Percentiles rank a stretch among this genome's conserved stretches.
These are phyloP conservation scores for Ambrosia hybrid DNA, from an alignment of 140 eudicot species.

Conservation along the genomic window DNA sequence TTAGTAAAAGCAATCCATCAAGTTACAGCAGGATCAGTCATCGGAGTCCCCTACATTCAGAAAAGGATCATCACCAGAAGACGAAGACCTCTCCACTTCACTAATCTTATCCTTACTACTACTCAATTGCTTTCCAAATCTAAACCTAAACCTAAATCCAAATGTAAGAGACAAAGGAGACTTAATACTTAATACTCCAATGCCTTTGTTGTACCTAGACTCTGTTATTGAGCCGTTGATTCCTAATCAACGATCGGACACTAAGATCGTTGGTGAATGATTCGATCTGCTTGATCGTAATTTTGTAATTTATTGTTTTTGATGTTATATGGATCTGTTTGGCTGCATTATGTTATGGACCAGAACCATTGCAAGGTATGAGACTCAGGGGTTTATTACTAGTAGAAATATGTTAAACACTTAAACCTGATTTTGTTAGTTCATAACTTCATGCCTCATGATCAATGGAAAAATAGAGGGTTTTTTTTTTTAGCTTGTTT, in stretches of 20 bases:
- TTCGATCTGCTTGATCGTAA: too few relatives aligned
- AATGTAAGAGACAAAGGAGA: conserved; percentile 31
- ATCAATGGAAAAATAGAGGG: too few relatives aligned
- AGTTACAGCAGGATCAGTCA: conserved; percentile 55
- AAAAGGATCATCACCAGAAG: conserved; percentile 49
- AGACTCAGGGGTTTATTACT: too few relatives aligned
- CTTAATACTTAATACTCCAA: too few relatives aligned
- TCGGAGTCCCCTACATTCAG: conserved; percentile 69
- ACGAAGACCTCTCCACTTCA: conserved; percentile 38
- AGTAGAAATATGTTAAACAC: too few relatives aligned
- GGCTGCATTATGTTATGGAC: too few relatives aligned
- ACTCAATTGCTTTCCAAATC: neutral
- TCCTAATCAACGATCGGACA: conserved; percentile 25
- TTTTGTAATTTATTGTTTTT: too few relatives aligned
- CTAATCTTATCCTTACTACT: conserved; percentile 28
- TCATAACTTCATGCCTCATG: neutral
- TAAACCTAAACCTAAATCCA: conserved; percentile 14
- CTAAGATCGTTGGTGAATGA: conserved; percentile 17
- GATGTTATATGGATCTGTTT: too few relatives aligned
- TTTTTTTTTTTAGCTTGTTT: neutral
- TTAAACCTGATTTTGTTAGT: neutral
- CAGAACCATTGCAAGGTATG: too few relatives aligned
- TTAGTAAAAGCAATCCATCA: conserved; percentile 59
- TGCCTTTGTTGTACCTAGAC: too few relatives aligned
- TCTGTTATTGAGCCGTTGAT: conserved; percentile 41